Conservation (phyloP, 2,329 filamentous ascomycete species). For the Colletotrichum sp. region DNA sequence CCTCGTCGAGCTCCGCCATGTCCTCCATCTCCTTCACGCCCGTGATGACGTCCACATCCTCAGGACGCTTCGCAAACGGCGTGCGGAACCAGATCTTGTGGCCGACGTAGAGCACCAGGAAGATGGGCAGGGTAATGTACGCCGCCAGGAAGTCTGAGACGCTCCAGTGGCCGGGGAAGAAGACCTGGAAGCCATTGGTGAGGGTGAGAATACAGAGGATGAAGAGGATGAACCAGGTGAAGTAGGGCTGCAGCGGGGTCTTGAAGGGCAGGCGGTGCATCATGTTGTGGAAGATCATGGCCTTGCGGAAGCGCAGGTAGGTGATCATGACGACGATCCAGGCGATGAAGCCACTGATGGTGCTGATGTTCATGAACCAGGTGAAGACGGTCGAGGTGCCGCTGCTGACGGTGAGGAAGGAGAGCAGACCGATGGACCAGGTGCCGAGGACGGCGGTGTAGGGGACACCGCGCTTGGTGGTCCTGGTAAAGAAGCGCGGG, state of each 20-base stretch:
- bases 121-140: conserved; percentile 69
- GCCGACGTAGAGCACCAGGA: conserved; percentile 63
- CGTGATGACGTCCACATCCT: conserved; percentile 60
- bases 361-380: conserved; percentile 76
- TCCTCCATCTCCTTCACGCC: conserved; percentile 69
- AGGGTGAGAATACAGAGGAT: conserved; percentile 67
- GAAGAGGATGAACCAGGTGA: conserved; percentile 64
- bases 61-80: conserved; percentile 42
- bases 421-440: conserved; percentile 66
- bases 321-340: conserved; percentile 65
- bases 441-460: conserved; percentile 58
- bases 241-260: conserved; percentile 65
- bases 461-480: conserved; percentile 67
- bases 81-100: conserved; percentile 62
- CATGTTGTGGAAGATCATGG: conserved; percentile 58
- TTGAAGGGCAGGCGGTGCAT: conserved; percentile 55
- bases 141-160: conserved; percentile 66
- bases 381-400: conserved; percentile 69
- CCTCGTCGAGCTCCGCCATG: conserved; percentile 52
- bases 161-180: conserved; percentile 70
- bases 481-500: conserved; percentile 63
- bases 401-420: conserved; percentile 72
- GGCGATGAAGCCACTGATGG: conserved; percentile 63
- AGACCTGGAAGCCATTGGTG: conserved; percentile 78
- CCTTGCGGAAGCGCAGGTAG: conserved; percentile 64